Conservation (phyloP, 768 basidiomycete species). For the Trametes cingulata region DNA sequence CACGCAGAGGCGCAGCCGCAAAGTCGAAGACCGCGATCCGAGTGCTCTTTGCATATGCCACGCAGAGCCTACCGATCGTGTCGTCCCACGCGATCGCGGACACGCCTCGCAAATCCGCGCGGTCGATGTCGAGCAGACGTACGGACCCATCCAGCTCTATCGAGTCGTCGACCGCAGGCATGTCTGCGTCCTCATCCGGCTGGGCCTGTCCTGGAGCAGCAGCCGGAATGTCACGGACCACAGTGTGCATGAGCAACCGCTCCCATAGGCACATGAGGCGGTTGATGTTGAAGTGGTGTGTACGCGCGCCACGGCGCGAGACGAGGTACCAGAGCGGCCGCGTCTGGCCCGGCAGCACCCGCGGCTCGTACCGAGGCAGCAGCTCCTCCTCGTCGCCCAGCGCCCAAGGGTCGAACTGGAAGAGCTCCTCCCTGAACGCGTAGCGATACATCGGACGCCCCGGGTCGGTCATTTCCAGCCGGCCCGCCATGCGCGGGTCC, state of each 20-base stretch:
- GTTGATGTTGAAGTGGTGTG: neutral
- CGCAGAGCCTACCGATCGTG: constrained; percentile 57
- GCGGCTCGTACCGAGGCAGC: neutral
- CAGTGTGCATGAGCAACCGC: neutral
- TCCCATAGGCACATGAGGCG: neutral
- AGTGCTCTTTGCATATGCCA: constrained; percentile 37
- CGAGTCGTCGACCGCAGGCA: neutral
- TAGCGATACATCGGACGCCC: neutral
- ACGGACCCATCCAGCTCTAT: neutral
- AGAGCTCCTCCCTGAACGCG: neutral
- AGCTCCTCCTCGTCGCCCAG: neutral
- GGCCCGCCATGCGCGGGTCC: neutral
- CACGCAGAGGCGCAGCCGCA: constrained; percentile 6
- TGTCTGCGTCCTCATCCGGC: neutral
- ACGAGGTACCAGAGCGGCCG: constrained; percentile 16
- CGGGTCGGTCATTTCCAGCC: neutral
- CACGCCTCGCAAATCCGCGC: constrained; percentile 30
- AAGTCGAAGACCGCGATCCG: constrained; percentile 14
- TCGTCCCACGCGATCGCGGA: constrained; percentile 66
- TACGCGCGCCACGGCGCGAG: neutral
- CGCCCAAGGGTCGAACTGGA: neutral
- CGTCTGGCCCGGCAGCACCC: constrained; percentile 11
- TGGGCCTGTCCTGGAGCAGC: neutral
- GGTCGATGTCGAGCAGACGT: neutral
- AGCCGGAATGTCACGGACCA: no score